phyloP scores from a whole-genome alignment of 2,329 filamentous ascomycete species.

The Aspergillus viridinutans region DNA sequence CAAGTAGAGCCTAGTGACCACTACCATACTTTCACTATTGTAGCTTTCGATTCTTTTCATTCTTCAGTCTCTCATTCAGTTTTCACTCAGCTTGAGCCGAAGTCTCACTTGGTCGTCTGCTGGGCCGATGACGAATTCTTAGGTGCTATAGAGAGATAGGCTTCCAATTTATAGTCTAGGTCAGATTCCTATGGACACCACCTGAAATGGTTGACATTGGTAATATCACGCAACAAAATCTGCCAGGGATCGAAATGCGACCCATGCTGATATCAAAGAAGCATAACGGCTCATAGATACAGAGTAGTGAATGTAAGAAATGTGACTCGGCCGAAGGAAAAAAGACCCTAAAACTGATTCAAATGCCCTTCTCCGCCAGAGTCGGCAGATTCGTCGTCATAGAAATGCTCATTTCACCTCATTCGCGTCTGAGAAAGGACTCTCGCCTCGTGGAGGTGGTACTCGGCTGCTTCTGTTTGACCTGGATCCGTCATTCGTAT shows the following conservation, averaged over 20 bases:
- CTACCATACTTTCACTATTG: too few relatives aligned
- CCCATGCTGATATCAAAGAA: background rate
- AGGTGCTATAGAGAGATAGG: too few relatives aligned
- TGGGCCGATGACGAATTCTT: too few relatives aligned
- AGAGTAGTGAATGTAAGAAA: slow-evolving; percentile 15
- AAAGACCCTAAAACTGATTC: background rate
- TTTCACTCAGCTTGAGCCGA: too few relatives aligned
- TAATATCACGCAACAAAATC: background rate
- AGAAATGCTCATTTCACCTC: slow-evolving; percentile 34
- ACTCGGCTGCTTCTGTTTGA: slow-evolving; percentile 30
- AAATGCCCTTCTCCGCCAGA: background rate
- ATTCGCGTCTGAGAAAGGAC: slow-evolving; percentile 44
- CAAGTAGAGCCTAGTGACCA: too few relatives aligned
- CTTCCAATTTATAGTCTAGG: background rate
- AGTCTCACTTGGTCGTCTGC: too few relatives aligned
- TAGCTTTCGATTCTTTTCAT: too few relatives aligned
- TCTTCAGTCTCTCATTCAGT: too few relatives aligned
- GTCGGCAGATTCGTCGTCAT: slow-evolving; percentile 2
- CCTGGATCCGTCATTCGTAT: slow-evolving; percentile 16
- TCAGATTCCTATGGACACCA: background rate
- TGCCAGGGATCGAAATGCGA: background rate
- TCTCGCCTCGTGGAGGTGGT: slow-evolving; percentile 30
- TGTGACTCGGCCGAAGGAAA: background rate
- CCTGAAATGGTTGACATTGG: background rate
- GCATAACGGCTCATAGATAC: slow-evolving; percentile 21